phyloP scores from a whole-genome alignment of 306 rosid species.

The Sicyos baderoa region DNA sequence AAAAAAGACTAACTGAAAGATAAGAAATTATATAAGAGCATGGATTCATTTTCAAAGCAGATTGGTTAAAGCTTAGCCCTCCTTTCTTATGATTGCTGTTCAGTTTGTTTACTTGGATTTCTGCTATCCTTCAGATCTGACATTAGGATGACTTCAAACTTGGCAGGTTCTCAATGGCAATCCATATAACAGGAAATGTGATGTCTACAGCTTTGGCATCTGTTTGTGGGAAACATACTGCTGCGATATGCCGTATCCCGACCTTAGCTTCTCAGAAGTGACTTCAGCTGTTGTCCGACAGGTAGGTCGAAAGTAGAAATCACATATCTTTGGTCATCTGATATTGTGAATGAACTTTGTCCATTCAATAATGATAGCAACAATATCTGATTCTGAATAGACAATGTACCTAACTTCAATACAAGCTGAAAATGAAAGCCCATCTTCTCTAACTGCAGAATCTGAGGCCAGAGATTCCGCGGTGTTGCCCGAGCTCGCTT shows the following conservation, averaged over 20 bases:
- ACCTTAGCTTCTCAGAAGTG: constrained; percentile 93
- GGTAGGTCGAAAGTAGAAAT: constrained; percentile 34
- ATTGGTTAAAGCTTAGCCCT: constrained; percentile 4
- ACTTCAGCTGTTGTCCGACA: constrained; percentile 92
- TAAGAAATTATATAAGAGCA: not conserved
- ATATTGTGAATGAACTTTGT: constrained; percentile 8
- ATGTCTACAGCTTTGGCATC: constrained; percentile 88
- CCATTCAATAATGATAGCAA: not conserved
- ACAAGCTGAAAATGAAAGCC: constrained; percentile 11
- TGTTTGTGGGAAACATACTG: constrained; percentile 98
- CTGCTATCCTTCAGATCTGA: constrained; percentile 19
- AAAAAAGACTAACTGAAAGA: not conserved
- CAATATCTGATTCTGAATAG: constrained; percentile 10
- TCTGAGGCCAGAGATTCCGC: constrained; percentile 93
- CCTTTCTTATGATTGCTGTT: constrained; percentile 6
- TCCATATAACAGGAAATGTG: constrained; percentile 92
- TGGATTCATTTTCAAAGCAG: constrained; percentile 5
- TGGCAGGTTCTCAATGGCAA: constrained; percentile 88
- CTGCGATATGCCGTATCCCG: constrained; percentile 98
- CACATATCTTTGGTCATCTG: not conserved
- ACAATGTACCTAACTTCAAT: constrained; percentile 14
- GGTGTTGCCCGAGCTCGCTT: constrained; percentile 95
- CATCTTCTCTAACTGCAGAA: constrained; percentile 51
- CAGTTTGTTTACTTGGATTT: constrained; percentile 11
- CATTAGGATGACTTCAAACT: constrained; percentile 25